phyloP scores from a whole-genome alignment of 78 protist species.

The Planoprotostelium fungivorum region DNA sequence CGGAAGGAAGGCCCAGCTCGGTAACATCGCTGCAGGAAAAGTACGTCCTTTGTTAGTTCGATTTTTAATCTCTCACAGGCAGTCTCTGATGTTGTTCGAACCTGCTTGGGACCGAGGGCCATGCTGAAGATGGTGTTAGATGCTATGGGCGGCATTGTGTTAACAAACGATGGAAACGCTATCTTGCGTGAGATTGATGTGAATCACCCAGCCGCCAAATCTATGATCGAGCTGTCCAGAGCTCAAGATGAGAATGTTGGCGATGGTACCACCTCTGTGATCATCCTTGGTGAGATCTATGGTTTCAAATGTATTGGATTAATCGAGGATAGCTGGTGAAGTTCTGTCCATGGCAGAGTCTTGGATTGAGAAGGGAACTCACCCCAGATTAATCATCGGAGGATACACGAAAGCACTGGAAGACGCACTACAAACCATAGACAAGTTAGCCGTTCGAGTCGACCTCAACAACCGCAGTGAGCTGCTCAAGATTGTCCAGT shows the following conservation, averaged over 20 bases:
- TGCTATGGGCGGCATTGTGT: conserved; percentile 95
- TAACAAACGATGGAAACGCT: conserved; percentile 98
- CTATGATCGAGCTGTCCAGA: conserved; percentile 91
- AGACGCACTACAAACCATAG: conserved; percentile 73
- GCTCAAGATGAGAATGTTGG: conserved; percentile 98
- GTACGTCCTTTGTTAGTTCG: conserved; percentile 4
- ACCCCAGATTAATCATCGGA: conserved; percentile 85
- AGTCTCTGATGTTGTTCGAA: conserved; percentile 91
- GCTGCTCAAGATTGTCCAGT: conserved; percentile 57
- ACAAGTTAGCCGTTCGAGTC: conserved; percentile 65
- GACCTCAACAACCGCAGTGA: conserved; percentile 73
- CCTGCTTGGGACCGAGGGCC: conserved; percentile 96
- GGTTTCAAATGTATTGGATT: background rate
- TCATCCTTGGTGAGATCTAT: conserved; percentile 67
- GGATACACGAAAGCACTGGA: conserved; percentile 84
- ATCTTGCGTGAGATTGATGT: conserved; percentile 97
- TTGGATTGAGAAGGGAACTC: conserved; percentile 80
- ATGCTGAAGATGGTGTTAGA: conserved; percentile 98
- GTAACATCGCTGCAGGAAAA: conserved; percentile 86
- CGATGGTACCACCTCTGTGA: conserved; percentile 98
- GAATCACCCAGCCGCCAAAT: conserved; percentile 97
- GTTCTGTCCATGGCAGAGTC: conserved; percentile 80
- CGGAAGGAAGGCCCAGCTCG: conserved; percentile 83
- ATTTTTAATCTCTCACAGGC: conserved; percentile 32
- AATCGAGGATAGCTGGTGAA: conserved; percentile 75